Conservation (phyloP, 2,329 filamentous ascomycete genomes). For the Colletotrichum godetiae region DNA sequence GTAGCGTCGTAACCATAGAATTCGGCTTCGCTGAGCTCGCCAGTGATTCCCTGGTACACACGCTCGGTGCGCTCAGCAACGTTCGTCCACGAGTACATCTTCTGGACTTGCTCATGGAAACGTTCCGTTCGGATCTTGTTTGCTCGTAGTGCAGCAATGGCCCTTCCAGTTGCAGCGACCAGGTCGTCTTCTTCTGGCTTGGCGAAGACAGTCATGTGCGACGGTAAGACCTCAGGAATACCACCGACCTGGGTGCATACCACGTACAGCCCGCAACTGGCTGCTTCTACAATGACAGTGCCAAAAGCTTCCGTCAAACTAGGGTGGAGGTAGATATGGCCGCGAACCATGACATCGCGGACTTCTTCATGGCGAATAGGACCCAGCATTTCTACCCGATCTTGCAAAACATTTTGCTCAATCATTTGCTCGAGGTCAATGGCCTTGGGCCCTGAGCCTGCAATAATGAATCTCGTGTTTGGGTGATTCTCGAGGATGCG, state of each 20-base stretch:
- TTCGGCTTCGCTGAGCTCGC: slow-evolving; percentile 84
- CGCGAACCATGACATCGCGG: slow-evolving; percentile 95
- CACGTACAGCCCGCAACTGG: slow-evolving; percentile 94
- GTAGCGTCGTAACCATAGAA: slow-evolving; percentile 86
- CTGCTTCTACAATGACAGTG: slow-evolving; percentile 97
- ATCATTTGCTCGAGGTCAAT: slow-evolving; percentile 99
- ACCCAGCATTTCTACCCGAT: slow-evolving; percentile 92
- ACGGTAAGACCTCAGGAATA: slow-evolving; percentile 94
- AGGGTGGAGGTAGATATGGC: slow-evolving; percentile 96
- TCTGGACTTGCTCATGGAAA: slow-evolving; percentile 96
- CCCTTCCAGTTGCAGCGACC: slow-evolving; percentile 87
- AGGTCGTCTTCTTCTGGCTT: slow-evolving; percentile 97
- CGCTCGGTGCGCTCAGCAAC: slow-evolving; percentile 93
- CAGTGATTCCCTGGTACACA: slow-evolving; percentile 93
- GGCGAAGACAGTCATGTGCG: slow-evolving; percentile 97
- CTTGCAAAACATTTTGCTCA: slow-evolving; percentile 92
- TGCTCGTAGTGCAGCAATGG: slow-evolving; percentile 86
- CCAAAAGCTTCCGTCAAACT: slow-evolving; percentile 97
- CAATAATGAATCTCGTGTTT: slow-evolving; percentile 96
- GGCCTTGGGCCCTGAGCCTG: slow-evolving; percentile 93
- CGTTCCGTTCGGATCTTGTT: slow-evolving; percentile 91
- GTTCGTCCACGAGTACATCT: slow-evolving; percentile 99
- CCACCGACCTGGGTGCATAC: slow-evolving; percentile 97
- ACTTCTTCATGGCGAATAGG: slow-evolving; percentile 96
- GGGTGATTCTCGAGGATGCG: slow-evolving; percentile 89